Evolutionary conservation across 345 rosid species (phyloP).

Genomic region (Euphorbia peplus): DNA sequence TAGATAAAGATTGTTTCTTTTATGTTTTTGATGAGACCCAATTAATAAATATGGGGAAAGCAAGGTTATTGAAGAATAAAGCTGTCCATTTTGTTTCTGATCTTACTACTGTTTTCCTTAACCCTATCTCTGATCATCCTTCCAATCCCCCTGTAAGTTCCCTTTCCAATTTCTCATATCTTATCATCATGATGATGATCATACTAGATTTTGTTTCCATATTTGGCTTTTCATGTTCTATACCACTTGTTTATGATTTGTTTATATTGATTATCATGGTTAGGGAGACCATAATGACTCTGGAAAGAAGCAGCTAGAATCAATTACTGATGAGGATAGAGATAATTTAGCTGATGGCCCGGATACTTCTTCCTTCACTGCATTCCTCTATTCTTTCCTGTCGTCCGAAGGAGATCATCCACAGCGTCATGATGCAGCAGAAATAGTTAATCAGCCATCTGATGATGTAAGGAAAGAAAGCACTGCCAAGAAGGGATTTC

Average conservation of each 20-base stretch:
- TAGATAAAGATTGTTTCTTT: neutral
- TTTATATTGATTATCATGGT: neutral
- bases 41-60: neutral
- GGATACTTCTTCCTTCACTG: conserved; percentile 90
- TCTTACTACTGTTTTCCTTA: conserved; percentile 88
- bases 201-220: neutral
- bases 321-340: conserved; percentile 42
- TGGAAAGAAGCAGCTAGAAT: conserved; percentile 44
- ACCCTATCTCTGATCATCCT: conserved; percentile 89
- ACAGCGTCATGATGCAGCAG: conserved; percentile 41
- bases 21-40: too few species aligned
- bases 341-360: conserved; percentile 60
- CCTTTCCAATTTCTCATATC: conserved; percentile 8
- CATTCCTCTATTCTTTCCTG: conserved; percentile 80
- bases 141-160: conserved; percentile 38
- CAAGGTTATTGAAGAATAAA: conserved; percentile 71
- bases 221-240: neutral
- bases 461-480: conserved; percentile 48
- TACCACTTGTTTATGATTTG: neutral
- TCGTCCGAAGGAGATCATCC: conserved; percentile 48
- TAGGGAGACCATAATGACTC: conserved; percentile 55
- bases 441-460: conserved; percentile 35
- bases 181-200: too few species aligned
- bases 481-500: conserved; percentile 51
- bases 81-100: conserved; percentile 92